Percentiles rank a stretch among this genome's conserved stretches.
phyloP scores from a whole-genome alignment of 768 basidiomycete genomes.

The Russula griseocarnosa region DNA sequence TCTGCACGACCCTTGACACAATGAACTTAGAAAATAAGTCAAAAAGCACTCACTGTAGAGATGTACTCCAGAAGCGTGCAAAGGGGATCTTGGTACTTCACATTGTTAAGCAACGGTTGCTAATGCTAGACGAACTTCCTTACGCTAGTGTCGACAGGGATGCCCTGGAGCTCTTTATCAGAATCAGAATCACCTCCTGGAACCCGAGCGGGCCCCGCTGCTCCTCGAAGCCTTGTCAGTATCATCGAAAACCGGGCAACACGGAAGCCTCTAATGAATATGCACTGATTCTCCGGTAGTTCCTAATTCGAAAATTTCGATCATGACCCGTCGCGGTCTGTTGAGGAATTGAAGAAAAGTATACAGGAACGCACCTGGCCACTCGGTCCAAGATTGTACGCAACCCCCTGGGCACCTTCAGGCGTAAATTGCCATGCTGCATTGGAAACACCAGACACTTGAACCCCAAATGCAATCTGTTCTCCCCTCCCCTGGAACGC shows the following conservation, averaged over 20 bases:
- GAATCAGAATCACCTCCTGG: background rate
- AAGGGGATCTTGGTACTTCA: background rate
- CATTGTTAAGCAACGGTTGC: background rate
- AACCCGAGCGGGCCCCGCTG: background rate
- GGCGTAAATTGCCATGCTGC: background rate
- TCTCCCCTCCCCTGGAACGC: background rate
- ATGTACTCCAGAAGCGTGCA: background rate
- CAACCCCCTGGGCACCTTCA: background rate
- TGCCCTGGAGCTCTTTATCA: background rate
- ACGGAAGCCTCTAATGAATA: conserved; percentile 2
- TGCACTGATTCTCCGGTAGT: background rate
- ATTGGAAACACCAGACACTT: too few relatives aligned
- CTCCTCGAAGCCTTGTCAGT: background rate
- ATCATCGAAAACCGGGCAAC: background rate
- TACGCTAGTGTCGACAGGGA: background rate
- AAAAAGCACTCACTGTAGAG: background rate
- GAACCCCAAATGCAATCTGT: background rate
- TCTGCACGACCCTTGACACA: background rate
- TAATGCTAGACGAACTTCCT: background rate
- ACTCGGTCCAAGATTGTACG: background rate
- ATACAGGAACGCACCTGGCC: background rate
- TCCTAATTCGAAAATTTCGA: background rate
- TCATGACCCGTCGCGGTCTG: background rate
- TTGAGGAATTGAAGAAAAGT: too few relatives aligned
- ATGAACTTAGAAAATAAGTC: background rate